Base-by-base conservation (phyloP, 805 yeast genomes). In the Zygotorulaspora danielsina region DNA sequence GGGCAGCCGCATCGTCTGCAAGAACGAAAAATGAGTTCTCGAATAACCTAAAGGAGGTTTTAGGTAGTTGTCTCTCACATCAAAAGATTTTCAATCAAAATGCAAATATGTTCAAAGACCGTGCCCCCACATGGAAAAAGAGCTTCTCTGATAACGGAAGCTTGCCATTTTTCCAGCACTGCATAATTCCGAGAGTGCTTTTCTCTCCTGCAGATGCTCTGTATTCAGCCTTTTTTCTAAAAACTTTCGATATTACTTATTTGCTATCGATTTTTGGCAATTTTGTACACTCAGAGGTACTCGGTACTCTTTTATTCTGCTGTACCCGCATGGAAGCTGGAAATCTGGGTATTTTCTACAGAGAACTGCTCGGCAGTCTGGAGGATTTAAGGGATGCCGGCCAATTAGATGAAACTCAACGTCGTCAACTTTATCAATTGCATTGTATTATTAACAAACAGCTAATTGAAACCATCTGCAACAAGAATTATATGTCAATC, bases 151-250 rank as follows among this genome's bases (percentile, higher is more conserved):
- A 26, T 1, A 47, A 46, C 4, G 63, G 62, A 26, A 48, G 63
- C 9, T 46, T 47, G 19, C 35, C 54, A 1, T 75, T 86, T 34
- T 54, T 86, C 24, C 80, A 81, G 44, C 58, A 62, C 38, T 86
- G 96, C 59, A 50, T 86, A 5, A 60, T 88, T 9, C 96, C 96
- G 8, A 69, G 97, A 48, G 72, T 80, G 3, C 59, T 82, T 2
- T 87, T 82, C 47, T 84, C 96, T 0, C 78, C 94, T 0, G 75
- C 81, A 46, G 97, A 88, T 64, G 95, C 96, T 0, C 67, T 83
- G 0, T 89, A 66, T 55, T 62, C 79, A 24, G 76, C 84, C 0
- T 68, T 70, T 39, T 85, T 88, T 53, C 71, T 76, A 41, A 63
- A 69, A 31, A 50, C 79, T 13, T 76, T 79, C 39, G 55, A 63